Conservation (phyloP, 177 flowering plant species). For the Vitis hybrid region DNA sequence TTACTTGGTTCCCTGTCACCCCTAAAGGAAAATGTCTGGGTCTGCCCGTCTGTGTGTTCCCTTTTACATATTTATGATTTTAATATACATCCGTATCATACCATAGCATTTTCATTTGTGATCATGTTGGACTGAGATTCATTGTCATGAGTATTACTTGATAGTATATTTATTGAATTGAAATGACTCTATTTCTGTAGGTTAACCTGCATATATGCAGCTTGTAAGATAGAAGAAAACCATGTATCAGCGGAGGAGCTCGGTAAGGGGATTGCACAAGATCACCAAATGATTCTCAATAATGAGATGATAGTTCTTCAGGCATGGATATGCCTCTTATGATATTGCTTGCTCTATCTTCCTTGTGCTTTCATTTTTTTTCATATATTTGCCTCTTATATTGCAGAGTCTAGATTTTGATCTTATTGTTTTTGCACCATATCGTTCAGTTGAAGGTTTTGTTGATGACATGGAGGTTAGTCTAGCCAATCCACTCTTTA, state of each 20-base stretch:
- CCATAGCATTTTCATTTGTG: no score
- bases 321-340: slow-evolving; percentile 54
- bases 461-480: slow-evolving; percentile 77
- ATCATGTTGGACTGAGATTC: background rate
- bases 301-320: slow-evolving; percentile 95
- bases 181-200: slow-evolving; percentile 29
- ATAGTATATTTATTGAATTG: background rate
- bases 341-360: background rate
- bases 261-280: slow-evolving; percentile 95
- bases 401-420: slow-evolving; percentile 89
- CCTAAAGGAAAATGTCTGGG: no score
- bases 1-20: no score
- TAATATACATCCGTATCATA: no score
- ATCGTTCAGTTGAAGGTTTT: slow-evolving; percentile 90
- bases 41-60: background rate
- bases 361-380: slow-evolving; percentile 1
- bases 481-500: slow-evolving; percentile 3
- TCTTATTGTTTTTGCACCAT: slow-evolving; percentile 96
- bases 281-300: slow-evolving; percentile 94
- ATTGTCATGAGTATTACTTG: background rate
- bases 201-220: slow-evolving; percentile 93
- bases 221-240: slow-evolving; percentile 97
- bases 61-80: background rate
- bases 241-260: slow-evolving; percentile 99
- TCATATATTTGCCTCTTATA: slow-evolving; percentile 2